Evolutionary conservation across 441 rosid genomes (phyloP), one percentile per base, ranked within the genome.

Genomic region (Brassica hybrid): DNA sequence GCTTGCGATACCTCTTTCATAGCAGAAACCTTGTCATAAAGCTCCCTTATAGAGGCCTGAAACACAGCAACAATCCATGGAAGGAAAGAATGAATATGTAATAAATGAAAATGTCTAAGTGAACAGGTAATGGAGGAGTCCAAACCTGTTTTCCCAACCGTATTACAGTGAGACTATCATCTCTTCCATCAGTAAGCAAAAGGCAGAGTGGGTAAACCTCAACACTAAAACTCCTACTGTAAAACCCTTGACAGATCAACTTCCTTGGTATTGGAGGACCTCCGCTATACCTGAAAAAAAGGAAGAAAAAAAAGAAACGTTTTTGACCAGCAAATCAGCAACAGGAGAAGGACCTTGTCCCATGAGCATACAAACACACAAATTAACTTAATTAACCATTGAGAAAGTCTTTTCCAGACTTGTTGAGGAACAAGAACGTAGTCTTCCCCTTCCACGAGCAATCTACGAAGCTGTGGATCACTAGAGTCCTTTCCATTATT

Each of bases 161-260:
- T 67, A 91, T 75, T 6, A 71, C 54, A 23, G 86, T 80, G 73
- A 71, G 86, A 77, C 82, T 87, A 41, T 83, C 77, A 80, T 93
- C 96, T 73, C 90, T 85, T 72, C 92, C 80, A 84, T 96, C 97
- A 67, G 87, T 83, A 84, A 96, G 73, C 73, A 77, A 88, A 59
- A 93, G 94, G 78, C 87, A 70, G 58, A 96, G 97, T 0, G 88
- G 96, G 75, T 86, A 96, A 83, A 96, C 97, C 90, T 96, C 99
- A 54, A 96, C 97, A 67, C 73, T 82, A 73, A 80, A 89, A 62
- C 82, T 91, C 81, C 84, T 90, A 70, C 75, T 79, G 74, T 59
- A 70, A 83, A 76, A 63, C 72, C 97, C 97, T 81, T 88, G 90
- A 72, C 72, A 80, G 73, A 91, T 91, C 98, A 96, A 79, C 86